A percentile compares a stretch with the other conserved stretches of the same genome.
Evolutionary conservation across 2,329 filamentous ascomycete genomes (phyloP).

Genomic region (Hymenoscyphus repandus): DNA sequence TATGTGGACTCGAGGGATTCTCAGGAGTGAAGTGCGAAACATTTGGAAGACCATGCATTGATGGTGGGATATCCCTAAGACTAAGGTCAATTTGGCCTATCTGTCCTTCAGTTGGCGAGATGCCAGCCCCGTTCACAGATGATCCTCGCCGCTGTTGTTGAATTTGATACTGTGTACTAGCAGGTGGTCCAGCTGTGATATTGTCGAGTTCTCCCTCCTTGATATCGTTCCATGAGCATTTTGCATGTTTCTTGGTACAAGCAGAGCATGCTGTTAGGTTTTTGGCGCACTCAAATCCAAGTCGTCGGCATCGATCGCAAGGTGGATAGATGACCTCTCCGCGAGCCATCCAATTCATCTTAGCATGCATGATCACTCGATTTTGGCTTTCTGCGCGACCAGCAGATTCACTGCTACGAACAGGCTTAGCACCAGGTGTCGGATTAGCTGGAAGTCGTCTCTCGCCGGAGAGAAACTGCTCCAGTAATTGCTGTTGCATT

Average conservation of each 20-base stretch:
- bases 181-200: conserved; percentile 1
- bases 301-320: conserved; percentile 75
- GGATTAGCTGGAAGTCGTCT: conserved; percentile 17
- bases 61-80: background rate
- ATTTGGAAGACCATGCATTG: background rate
- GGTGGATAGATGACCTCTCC: conserved; percentile 75
- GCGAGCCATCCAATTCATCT: conserved; percentile 69
- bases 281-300: conserved; percentile 79
- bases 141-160: no score
- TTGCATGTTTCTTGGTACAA: conserved; percentile 86
- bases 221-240: conserved; percentile 81
- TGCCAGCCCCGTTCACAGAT: background rate
- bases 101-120: background rate
- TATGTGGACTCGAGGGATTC: background rate
- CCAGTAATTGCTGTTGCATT: conserved; percentile 50
- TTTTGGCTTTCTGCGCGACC: conserved; percentile 33
- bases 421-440: conserved; percentile 15
- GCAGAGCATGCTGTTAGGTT: conserved; percentile 81
- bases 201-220: conserved; percentile 57
- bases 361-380: conserved; percentile 63
- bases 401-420: conserved; percentile 14
- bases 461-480: conserved; percentile 42
- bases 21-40: background rate
- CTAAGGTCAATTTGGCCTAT: background rate
- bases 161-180: no score